Base-by-base conservation (phyloP, 108 stramenopile species). In the Asterionellopsis glacialis region DNA sequence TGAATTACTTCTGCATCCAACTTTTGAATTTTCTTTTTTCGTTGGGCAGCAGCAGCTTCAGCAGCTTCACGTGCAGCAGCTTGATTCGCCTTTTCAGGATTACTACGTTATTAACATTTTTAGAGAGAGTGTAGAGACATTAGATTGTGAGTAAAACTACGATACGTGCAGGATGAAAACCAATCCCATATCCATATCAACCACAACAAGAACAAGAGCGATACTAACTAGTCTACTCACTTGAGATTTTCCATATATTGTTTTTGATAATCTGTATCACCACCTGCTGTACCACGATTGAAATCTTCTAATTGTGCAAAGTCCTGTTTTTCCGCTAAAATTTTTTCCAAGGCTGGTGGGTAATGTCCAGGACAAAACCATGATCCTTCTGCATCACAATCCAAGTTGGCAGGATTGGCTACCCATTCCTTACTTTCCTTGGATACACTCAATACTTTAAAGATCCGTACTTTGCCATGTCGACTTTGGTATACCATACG, bases 381-480 rank as follows among this genome's bases (percentile, higher is more conserved):
- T 42, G 80, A 77, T 18, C 89, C 91, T 12, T 84, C 83, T 10
- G 80, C 88, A 69, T 97, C 94, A 69, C 96, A 97, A 9, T 63
- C 48, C 3, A 85, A 68, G 75, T 95, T 95, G 28, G 21, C 44
- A 11, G 59, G 65, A n/a, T 94, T 66, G 11, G 71, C 69, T 7
- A 90, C 85, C 93, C 93, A 95, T 50, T 83, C 77, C 73, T 94
- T 95, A 55, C 81, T 84, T 65, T 94, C 91, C 64, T 87, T 63
- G 9, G 85, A 88, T 24, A 97, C 94, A 47, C 78, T 86, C 74
- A 87, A 42, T 14, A 98, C 78, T 78, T 90, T 88, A 87, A 79
- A 99, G 73, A 98, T 97, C 51, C 99, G 90, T 26, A 96, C 97
- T 65, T 95, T 96, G 33, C 97, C 96, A 78, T 98, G n/a, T n/a